Conservation (phyloP, 345 rosid species). For the Hibiscus trionum region DNA sequence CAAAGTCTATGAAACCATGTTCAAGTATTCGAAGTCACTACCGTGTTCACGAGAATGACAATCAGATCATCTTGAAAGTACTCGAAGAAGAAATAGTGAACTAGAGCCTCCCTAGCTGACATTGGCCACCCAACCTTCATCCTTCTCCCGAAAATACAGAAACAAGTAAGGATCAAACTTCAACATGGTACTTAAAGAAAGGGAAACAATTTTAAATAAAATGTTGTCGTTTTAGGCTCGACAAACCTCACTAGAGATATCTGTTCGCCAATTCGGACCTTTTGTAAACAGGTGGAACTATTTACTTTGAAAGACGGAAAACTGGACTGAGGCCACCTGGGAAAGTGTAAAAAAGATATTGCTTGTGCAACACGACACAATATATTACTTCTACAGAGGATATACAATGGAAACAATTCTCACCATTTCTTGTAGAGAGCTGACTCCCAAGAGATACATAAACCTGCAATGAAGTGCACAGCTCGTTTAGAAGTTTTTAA, state of each 20-base stretch:
- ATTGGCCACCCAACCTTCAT: conserved; percentile 92
- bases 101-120: conserved; percentile 67
- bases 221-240: background rate
- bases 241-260: conserved; percentile 74
- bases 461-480: conserved; percentile 42
- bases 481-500: conserved; percentile 8
- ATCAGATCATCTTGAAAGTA: conserved; percentile 62
- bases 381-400: background rate
- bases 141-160: conserved; percentile 59
- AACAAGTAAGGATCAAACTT: conserved; percentile 21
- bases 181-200: background rate
- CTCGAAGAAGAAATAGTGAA: conserved; percentile 66
- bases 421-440: conserved; percentile 72
- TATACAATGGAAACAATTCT: conserved; percentile 18
- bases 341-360: conserved; percentile 1
- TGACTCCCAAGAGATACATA: conserved; percentile 81
- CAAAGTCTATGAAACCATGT: conserved; percentile 6
- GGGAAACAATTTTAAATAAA: background rate
- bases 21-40: conserved; percentile 22
- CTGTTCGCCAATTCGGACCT: conserved; percentile 55
- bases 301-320: conserved; percentile 66
- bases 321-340: conserved; percentile 84
- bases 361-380: background rate
- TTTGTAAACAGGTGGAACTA: conserved; percentile 47
- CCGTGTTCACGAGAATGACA: conserved; percentile 61